phyloP scores from a whole-genome alignment of 2,329 filamentous ascomycete species.

The Fusarium palustre region DNA sequence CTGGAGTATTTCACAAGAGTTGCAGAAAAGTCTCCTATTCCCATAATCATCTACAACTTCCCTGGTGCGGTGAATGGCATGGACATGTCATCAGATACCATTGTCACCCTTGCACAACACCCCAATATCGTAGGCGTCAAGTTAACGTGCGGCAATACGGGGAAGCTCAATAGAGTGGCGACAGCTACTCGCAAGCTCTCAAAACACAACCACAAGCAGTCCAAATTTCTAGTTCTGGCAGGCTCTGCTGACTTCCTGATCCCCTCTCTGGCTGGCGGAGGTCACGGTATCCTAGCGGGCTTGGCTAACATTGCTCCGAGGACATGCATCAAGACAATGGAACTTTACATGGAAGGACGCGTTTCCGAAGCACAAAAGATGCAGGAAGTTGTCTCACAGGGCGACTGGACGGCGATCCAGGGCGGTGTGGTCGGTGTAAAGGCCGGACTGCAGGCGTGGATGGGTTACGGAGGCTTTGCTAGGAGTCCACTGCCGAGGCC shows the following conservation, averaged over 20 bases:
- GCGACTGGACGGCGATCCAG: slow-evolving; percentile 79
- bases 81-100: slow-evolving; percentile 72
- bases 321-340: slow-evolving; percentile 70
- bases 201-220: slow-evolving; percentile 16
- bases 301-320: slow-evolving; percentile 78
- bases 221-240: slow-evolving; percentile 75
- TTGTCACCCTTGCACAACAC: slow-evolving; percentile 69
- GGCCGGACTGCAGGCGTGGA: slow-evolving; percentile 72
- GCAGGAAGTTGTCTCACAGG: slow-evolving; percentile 73
- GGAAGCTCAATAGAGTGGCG: slow-evolving; percentile 73
- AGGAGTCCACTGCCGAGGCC: slow-evolving; percentile 55
- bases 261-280: slow-evolving; percentile 75
- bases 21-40: slow-evolving; percentile 71
- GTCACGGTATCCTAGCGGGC: slow-evolving; percentile 77
- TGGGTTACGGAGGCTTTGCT: slow-evolving; percentile 72
- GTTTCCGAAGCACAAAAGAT: slow-evolving; percentile 70
- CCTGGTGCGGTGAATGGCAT: slow-evolving; percentile 72
- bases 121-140: slow-evolving; percentile 77
- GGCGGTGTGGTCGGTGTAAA: slow-evolving; percentile 79
- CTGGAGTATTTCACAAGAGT: slow-evolving; percentile 74
- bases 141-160: slow-evolving; percentile 77
- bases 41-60: slow-evolving; percentile 77
- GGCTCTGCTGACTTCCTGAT: slow-evolving; percentile 80
- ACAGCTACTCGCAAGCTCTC: slow-evolving; percentile 65
- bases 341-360: slow-evolving; percentile 69